phyloP scores from a whole-genome alignment of 192 early-diverging fungal genomes.

The Backusella tuberculispora region DNA sequence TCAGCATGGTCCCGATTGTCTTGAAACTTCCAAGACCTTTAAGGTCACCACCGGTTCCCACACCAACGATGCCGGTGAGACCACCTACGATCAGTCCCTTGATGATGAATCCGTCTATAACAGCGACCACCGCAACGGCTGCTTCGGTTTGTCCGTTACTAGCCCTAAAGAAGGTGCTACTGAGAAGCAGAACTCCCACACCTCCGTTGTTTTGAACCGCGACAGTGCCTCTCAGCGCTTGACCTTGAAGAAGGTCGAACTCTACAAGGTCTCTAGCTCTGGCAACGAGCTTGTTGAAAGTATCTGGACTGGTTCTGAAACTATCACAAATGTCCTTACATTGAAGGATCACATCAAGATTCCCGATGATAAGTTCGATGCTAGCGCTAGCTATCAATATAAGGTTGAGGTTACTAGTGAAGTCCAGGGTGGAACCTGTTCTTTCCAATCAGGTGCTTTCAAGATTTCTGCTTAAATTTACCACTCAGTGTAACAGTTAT shows the following conservation, averaged over 20 bases:
- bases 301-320: slow-evolving; percentile 20
- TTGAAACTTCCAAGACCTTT: slow-evolving; percentile 32
- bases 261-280: slow-evolving; percentile 22
- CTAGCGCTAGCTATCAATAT: slow-evolving; percentile 16
- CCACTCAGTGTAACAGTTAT: neutral
- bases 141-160: slow-evolving; percentile 32
- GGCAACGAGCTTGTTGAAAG: slow-evolving; percentile 19
- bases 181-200: slow-evolving; percentile 12
- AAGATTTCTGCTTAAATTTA: slow-evolving; percentile 19
- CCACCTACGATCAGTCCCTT: slow-evolving; percentile 15
- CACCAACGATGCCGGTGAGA: slow-evolving; percentile 25
- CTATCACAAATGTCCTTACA: slow-evolving; percentile 21
- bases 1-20: slow-evolving; percentile 34
- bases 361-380: slow-evolving; percentile 11
- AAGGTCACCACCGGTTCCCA: slow-evolving; percentile 28
- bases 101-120: slow-evolving; percentile 26
- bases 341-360: slow-evolving; percentile 33
- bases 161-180: slow-evolving; percentile 20
- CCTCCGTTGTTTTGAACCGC: slow-evolving; percentile 22
- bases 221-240: slow-evolving; percentile 32
- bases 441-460: slow-evolving; percentile 24
- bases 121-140: slow-evolving; percentile 27
- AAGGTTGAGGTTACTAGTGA: slow-evolving; percentile 15
- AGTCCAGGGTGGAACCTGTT: slow-evolving; percentile 16
- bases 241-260: slow-evolving; percentile 23